Base-by-base conservation (phyloP, 164 flowering plant species). In the Liquidambar formosana region DNA sequence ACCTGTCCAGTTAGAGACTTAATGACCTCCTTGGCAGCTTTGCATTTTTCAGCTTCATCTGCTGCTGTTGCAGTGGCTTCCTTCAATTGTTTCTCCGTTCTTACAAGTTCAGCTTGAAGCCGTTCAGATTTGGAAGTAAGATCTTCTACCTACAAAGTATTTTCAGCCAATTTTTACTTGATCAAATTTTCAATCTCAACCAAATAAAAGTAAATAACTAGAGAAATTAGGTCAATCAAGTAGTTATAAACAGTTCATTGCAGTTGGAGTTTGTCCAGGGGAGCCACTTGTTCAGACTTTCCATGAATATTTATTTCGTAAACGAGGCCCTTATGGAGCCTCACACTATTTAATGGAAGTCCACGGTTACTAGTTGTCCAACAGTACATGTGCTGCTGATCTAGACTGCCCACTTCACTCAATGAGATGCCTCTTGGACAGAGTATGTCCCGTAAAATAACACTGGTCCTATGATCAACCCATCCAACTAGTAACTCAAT, bases 1-100 rank as follows among this genome's bases (percentile, higher is more conserved):
- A 93, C 98, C 95, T 94, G 94, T 57, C 81, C 76, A 60, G 88
- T 87, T 10, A 94, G 83, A 72, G 94, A 86, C 80, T 81, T 89
- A 43, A 94, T 89, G 60, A 90, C 93, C 75, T 89, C 93, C 74
- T 88, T 89, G 27, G 97, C 96, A 74, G 96, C 87, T 69, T 81
- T 84, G 79, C 85, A 82, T 77, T 92, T 92, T 72, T 77, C 93
- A 72, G 89, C 85, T 84, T 94, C 96, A 65, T 84, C 89, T 61
- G 79, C 85, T 58, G 92, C 93, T 57, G 71, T 61, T 64, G 84
- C 78, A 60, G 79, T 79, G 62, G 85, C 88, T 59, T 86, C 90
- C 80, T 84, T 78, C 76, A 92, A 76, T 78, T 87, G 81, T 77
- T 65, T 82, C 57, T 85, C 62, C 53, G 91, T 84, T 73, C 71